Evolutionary conservation across 2,329 filamentous ascomycete species (phyloP).

Genomic region (Penicillium olsonii): DNA sequence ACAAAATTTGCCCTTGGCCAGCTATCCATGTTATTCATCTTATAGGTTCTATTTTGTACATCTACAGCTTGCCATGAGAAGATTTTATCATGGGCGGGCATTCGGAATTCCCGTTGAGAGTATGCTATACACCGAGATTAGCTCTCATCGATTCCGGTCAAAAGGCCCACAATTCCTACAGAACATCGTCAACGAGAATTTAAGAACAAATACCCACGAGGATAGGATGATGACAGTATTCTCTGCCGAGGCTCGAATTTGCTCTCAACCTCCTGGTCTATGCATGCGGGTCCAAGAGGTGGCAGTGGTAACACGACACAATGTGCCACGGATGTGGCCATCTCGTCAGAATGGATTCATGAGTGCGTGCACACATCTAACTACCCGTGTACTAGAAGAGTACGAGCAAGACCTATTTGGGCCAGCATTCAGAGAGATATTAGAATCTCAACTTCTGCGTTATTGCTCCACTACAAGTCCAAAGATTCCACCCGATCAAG

Average conservation of each 20-base stretch:
- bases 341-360: neutral
- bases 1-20: neutral
- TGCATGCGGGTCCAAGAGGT: constrained; percentile 8
- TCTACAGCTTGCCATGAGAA: constrained; percentile 15
- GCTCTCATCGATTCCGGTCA: neutral
- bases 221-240: neutral
- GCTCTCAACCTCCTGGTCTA: constrained; percentile 6
- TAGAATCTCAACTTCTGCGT: neutral
- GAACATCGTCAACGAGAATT: too few species aligned
- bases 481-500: neutral
- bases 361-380: neutral
- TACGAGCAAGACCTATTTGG: too few species aligned
- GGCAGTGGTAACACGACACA: constrained; percentile 3
- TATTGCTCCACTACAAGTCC: constrained; percentile 1
- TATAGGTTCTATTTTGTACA: constrained; percentile 8
- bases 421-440: too few species aligned
- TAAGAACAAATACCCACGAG: neutral
- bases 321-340: constrained; percentile 1
- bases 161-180: neutral
- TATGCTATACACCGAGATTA: constrained; percentile 7
- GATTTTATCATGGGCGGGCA: constrained; percentile 6
- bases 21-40: neutral
- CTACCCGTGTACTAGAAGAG: too few species aligned
- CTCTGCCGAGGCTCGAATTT: constrained; percentile 12
- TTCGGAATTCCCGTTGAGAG: constrained; percentile 13